Evolutionary conservation across 2,329 filamentous ascomycete species (phyloP).

Genomic region (Coniochaeta sp.): DNA sequence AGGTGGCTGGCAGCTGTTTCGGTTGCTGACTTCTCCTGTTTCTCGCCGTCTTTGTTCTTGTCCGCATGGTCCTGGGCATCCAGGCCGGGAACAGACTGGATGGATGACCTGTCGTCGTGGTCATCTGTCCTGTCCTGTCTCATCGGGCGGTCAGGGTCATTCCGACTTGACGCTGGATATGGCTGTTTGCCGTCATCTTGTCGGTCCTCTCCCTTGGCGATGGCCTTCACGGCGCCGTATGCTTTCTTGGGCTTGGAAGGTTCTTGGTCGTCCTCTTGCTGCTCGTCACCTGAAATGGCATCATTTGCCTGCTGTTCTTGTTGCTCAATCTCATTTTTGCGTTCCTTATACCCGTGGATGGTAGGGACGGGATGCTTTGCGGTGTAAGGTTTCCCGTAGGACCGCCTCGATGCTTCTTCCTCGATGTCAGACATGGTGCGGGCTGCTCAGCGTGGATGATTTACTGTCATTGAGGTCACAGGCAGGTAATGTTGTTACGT

Average conservation of each 20-base stretch:
- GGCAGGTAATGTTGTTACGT: background rate
- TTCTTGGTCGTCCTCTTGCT: conserved; percentile 12
- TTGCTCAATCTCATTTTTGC: conserved; percentile 34
- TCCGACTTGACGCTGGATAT: conserved; percentile 27
- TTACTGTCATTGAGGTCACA: background rate
- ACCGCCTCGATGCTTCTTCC: conserved; percentile 23
- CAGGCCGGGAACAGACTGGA: background rate
- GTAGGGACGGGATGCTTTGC: conserved; percentile 38
- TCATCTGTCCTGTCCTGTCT: conserved; percentile 7
- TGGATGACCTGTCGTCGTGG: background rate
- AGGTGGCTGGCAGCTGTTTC: conserved; percentile 27
- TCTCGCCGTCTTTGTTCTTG: conserved; percentile 12
- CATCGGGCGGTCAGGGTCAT: conserved; percentile 14
- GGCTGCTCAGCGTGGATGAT: background rate
- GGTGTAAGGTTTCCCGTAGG: conserved; percentile 30
- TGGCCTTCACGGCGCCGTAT: conserved; percentile 26
- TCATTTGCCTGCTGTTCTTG: conserved; percentile 22
- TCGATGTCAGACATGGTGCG: conserved; percentile 27
- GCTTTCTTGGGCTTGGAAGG: conserved; percentile 25
- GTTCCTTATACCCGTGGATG: conserved; percentile 39
- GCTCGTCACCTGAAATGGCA: conserved; percentile 2
- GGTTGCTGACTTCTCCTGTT: conserved; percentile 23
- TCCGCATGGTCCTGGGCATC: conserved; percentile 7
- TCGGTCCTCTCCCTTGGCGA: conserved; percentile 25
- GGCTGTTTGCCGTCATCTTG: conserved; percentile 20